Evolutionary conservation across 1,139 yeast genomes (phyloP).

Genomic region (Pichia sp.): DNA sequence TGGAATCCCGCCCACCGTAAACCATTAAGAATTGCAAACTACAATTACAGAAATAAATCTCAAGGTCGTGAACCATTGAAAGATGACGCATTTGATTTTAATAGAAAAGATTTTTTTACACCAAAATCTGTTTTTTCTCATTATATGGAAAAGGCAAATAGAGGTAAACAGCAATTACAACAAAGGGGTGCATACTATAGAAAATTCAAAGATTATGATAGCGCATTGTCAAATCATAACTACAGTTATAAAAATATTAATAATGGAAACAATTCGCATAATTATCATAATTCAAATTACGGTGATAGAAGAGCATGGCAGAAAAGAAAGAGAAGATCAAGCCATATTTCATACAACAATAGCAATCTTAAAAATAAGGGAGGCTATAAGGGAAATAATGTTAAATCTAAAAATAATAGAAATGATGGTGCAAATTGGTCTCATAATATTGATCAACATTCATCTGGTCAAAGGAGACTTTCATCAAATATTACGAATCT

Average conservation of each 20-base stretch:
- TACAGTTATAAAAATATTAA: constrained; percentile 4
- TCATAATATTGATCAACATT: neutral
- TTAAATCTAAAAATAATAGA: constrained; percentile 3
- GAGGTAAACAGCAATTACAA: constrained; percentile 26
- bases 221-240: neutral
- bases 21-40: constrained; percentile 37
- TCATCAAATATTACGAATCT: constrained; percentile 5
- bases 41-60: constrained; percentile 22
- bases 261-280: constrained; percentile 11
- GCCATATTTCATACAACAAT: constrained; percentile 7
- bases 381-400: neutral
- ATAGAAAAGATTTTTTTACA: constrained; percentile 68
- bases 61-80: constrained; percentile 16
- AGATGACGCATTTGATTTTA: constrained; percentile 32
- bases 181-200: constrained; percentile 26
- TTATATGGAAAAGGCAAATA: constrained; percentile 65
- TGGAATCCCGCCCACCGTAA: constrained; percentile 28
- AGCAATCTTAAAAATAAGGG: constrained; percentile 5
- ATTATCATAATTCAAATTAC: constrained; percentile 15
- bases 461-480: constrained; percentile 4
- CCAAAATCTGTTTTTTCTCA: constrained; percentile 70
- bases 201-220: constrained; percentile 5
- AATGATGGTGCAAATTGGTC: constrained; percentile 3
- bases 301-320: constrained; percentile 27
- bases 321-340: constrained; percentile 25